Conservation (phyloP, 768 basidiomycete genomes). For the Amanita pseudoporphyria region DNA sequence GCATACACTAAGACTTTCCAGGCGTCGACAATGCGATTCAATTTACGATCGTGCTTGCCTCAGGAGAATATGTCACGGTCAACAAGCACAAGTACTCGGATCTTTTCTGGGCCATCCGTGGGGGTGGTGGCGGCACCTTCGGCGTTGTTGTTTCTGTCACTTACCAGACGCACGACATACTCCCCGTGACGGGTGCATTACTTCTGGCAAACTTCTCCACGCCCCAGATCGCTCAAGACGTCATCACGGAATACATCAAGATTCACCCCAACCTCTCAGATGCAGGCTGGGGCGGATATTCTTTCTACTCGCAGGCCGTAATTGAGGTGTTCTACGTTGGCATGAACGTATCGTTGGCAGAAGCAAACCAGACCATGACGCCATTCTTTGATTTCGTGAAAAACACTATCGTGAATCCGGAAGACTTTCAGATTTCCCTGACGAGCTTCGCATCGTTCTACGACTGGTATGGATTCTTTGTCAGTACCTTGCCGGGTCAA, state of each 20-base stretch:
- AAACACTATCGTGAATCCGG: neutral
- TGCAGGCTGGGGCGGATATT: neutral
- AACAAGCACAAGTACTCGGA: slow-evolving; percentile 30
- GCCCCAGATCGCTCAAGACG: too few species aligned
- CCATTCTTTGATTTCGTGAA: neutral
- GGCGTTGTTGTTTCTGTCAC: too few species aligned
- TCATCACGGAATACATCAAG: neutral
- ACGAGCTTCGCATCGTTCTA: neutral
- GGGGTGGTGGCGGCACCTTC: too few species aligned
- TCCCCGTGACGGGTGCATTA: slow-evolving; percentile 21
- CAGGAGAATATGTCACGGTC: slow-evolving; percentile 24
- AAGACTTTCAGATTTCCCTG: neutral
- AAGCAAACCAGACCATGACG: neutral
- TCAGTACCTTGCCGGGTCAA: neutral
- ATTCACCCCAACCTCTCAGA: neutral
- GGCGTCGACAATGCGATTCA: too few species aligned
- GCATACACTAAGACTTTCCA: slow-evolving; percentile 32
- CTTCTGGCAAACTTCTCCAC: slow-evolving; percentile 3
- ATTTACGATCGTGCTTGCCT: too few species aligned
- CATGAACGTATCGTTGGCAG: neutral
- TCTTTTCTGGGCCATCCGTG: too few species aligned
- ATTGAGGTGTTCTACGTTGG: neutral
- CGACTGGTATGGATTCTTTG: neutral
- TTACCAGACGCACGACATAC: too few species aligned
- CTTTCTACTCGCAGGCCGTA: neutral